A percentile compares a stretch with the other conserved stretches of the same genome.
These are phyloP conservation scores for Paramecium pentaurelia DNA, from an alignment of 73 alveolate species.

Conservation along the genomic window DNA sequence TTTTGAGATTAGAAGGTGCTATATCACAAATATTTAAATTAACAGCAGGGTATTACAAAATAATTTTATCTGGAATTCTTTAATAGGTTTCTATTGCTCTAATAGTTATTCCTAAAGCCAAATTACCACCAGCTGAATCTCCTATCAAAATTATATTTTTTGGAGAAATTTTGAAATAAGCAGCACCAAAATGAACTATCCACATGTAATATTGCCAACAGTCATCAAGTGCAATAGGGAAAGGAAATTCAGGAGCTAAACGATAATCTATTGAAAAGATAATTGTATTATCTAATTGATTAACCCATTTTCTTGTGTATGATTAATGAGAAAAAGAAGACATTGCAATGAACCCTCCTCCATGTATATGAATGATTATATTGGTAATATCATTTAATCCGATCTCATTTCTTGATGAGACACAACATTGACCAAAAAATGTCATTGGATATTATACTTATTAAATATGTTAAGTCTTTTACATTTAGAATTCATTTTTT, in stretches of 20 bases:
- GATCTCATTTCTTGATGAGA: not conserved
- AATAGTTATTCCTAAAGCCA: constrained; percentile 70
- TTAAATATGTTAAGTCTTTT: not conserved
- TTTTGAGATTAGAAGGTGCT: constrained; percentile 67
- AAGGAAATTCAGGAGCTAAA: constrained; percentile 77
- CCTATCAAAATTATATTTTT: constrained; percentile 76
- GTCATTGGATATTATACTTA: not conserved
- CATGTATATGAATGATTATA: constrained; percentile 87
- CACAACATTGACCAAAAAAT: not conserved
- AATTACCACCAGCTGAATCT: constrained; percentile 88
- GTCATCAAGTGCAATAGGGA: constrained; percentile 83
- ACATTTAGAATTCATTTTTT: not conserved
- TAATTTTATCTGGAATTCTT: constrained; percentile 86
- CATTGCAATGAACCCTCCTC: constrained; percentile 98
- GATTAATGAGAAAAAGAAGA: constrained; percentile 87
- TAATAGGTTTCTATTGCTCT: constrained; percentile 77
- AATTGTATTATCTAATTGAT: constrained; percentile 69
- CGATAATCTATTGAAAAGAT: constrained; percentile 79
- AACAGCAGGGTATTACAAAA: constrained; percentile 88
- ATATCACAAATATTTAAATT: constrained; percentile 62
- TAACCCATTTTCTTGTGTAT: constrained; percentile 91
- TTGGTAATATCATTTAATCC: constrained; percentile 18
- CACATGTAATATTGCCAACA: constrained; percentile 85
- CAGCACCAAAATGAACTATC: constrained; percentile 70
- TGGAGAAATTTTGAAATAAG: constrained; percentile 50